Base-by-base conservation (phyloP, 495 filamentous ascomycete genomes). In the Ramalina peruviana region DNA sequence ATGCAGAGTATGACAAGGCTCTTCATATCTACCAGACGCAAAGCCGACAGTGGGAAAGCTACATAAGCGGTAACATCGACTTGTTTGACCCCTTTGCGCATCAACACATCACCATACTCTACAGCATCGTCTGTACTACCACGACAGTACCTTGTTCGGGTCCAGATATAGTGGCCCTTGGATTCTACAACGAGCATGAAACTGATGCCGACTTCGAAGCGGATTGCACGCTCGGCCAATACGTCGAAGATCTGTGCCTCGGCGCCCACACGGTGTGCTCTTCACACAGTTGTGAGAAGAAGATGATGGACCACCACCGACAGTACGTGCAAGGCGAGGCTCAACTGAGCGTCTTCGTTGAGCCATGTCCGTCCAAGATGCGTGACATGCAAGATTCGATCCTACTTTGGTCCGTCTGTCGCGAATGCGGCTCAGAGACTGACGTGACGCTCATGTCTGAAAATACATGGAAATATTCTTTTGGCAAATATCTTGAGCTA, bases 291-390 rank as follows among this genome's bases (percentile, higher is more conserved):
- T 99, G 93, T 59, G 88, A 93, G 52, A 80, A 80, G 43, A 84
- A 78, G 54, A 88, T 96, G 87, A 74, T 79, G 52, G 85, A 97
- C 52, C 93, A 99, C 62, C 87, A 97, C 65, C 80, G 90, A 46
- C 93, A 94, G 43, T 99, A 97, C 60, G 93, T 97, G 4, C 93
- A 99, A 59, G 93, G 90, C 11, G 85, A 94, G 63, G 92, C 88
- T 17, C 86, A 93, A 49, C 75, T 99, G 43, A 94, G 86, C 47
- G 78, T 95, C 15, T 83, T 94, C 56, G 79, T 94, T 20, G 81
- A 94, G 60, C 82, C 78, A 25, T 80, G 82, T 56, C 72, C 81
- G 17, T 77, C 78, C 23, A 84, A 82, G 50, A 70, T 88, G 48
- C 71, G 73, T 40, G 83, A 83, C 1, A 65, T 86, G 43, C 71